These are phyloP conservation scores for Lachnellula arida DNA, from an alignment of 2,329 filamentous ascomycete genomes.

Conservation along the genomic window DNA sequence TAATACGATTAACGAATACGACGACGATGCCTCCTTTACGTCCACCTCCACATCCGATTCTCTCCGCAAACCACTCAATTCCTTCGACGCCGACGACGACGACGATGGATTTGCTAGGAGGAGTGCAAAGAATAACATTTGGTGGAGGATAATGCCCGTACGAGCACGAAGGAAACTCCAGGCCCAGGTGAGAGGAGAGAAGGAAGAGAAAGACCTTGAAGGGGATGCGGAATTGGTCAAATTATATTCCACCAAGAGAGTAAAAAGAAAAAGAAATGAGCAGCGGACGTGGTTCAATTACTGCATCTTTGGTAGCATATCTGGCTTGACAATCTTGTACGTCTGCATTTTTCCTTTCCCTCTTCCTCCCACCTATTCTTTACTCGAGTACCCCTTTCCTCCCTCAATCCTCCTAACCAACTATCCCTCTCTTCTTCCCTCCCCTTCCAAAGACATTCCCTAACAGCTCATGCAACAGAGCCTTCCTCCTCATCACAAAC, in stretches of 20 bases:
- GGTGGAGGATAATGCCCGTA: slow-evolving; percentile 4
- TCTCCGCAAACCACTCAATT: slow-evolving; percentile 3
- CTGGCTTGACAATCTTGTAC: slow-evolving; percentile 35
- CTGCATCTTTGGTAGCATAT: slow-evolving; percentile 35
- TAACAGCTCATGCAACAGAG: slow-evolving; percentile 21
- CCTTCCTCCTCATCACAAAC: slow-evolving; percentile 32
- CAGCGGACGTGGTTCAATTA: slow-evolving; percentile 26
- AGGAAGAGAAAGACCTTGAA: not conserved
- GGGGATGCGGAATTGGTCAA: not conserved
- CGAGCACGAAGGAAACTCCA: slow-evolving; percentile 4
- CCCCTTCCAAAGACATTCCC: not conserved
- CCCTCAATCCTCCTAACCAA: too few relatives aligned
- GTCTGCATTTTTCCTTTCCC: slow-evolving; percentile 10
- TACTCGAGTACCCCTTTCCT: not conserved
- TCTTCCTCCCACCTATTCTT: not conserved
- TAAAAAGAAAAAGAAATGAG: not conserved
- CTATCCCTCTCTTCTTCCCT: not conserved
- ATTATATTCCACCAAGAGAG: not conserved
- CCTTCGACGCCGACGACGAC: slow-evolving; percentile 6
- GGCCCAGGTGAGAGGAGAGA: not conserved
- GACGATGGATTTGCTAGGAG: slow-evolving; percentile 12
- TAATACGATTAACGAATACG: not conserved
- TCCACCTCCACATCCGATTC: not conserved
- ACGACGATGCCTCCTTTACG: not conserved
- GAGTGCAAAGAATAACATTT: not conserved